A percentile compares a stretch with the other conserved stretches of the same genome.
Evolutionary conservation across 169 alveolate genomes (phyloP).

Genomic region (Fabrea salina): DNA sequence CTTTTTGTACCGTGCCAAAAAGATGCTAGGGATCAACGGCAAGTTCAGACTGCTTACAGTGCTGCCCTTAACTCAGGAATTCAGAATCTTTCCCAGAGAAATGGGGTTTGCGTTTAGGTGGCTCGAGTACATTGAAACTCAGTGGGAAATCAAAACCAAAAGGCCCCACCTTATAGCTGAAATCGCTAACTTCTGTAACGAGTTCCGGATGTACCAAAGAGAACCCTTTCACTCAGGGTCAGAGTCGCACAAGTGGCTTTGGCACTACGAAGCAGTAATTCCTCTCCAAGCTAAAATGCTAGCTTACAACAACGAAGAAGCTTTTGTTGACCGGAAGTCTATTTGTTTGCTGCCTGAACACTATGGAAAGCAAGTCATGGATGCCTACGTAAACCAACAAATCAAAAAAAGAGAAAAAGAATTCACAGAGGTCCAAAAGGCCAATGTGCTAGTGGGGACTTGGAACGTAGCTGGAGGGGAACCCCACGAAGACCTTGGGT

Average conservation of each 20-base stretch:
- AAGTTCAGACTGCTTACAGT: background rate
- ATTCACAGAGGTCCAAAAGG: background rate
- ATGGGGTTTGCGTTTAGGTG: background rate
- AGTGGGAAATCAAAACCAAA: background rate
- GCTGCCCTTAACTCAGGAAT: background rate
- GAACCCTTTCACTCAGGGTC: background rate
- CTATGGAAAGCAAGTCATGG: background rate
- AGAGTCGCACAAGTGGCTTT: background rate
- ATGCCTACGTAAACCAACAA: constrained; percentile 17
- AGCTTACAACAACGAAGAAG: background rate
- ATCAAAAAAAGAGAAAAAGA: constrained; percentile 21
- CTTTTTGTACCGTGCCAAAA: background rate
- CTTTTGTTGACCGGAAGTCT: background rate
- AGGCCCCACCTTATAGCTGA: background rate
- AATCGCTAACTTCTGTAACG: background rate
- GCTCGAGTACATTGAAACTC: background rate
- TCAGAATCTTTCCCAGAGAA: background rate
- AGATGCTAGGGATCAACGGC: background rate
- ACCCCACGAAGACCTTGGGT: constrained; percentile 26
- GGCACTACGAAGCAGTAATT: background rate
- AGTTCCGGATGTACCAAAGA: background rate
- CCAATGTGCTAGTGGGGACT: constrained; percentile 28
- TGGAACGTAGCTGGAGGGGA: constrained; percentile 58
- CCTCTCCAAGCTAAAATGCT: background rate
- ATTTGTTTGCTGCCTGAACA: background rate